Conservation (phyloP, 2,329 filamentous ascomycete species). For the Capronia epimyces region DNA sequence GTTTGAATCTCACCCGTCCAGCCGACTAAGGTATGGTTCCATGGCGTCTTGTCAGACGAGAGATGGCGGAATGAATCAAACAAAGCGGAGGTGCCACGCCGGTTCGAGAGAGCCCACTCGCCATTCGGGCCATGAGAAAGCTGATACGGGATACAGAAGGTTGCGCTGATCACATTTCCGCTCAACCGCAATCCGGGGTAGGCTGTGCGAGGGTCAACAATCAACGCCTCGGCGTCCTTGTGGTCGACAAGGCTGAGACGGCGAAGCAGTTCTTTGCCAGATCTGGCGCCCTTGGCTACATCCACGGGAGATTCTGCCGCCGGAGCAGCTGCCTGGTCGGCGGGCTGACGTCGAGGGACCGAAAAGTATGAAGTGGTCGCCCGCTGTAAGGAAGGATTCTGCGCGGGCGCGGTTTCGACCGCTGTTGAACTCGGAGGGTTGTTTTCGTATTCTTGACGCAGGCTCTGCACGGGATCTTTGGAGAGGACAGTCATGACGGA, state of each 20-base stretch:
- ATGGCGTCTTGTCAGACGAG: slow-evolving; percentile 73
- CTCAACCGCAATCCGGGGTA: slow-evolving; percentile 55
- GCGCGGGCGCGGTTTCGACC: neutral
- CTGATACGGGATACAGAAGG: slow-evolving; percentile 59
- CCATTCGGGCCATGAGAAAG: slow-evolving; percentile 48
- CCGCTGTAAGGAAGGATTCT: slow-evolving; percentile 31
- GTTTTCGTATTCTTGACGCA: neutral
- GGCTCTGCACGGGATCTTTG: neutral
- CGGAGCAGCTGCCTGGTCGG: slow-evolving; percentile 13
- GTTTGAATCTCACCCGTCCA: slow-evolving; percentile 84
- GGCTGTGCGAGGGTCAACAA: slow-evolving; percentile 50
- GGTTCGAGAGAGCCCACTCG: slow-evolving; percentile 64
- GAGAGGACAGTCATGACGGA: neutral
- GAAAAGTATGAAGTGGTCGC: slow-evolving; percentile 22
- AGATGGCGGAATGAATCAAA: slow-evolving; percentile 88
- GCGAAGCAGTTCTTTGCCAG: slow-evolving; percentile 48
- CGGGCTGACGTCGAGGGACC: slow-evolving; percentile 23
- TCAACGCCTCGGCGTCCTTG: slow-evolving; percentile 29
- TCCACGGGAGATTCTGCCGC: slow-evolving; percentile 35
- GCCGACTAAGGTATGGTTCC: slow-evolving; percentile 87
- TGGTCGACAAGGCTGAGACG: slow-evolving; percentile 46
- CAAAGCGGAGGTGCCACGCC: slow-evolving; percentile 82
- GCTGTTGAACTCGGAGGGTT: slow-evolving; percentile 6
- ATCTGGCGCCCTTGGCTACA: slow-evolving; percentile 42
- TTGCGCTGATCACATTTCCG: slow-evolving; percentile 59